Evolutionary conservation across 1,284 basidiomycete genomes (phyloP), one percentile per base, ranked within the genome.

Genomic region (Wallemia ichthyophaga): DNA sequence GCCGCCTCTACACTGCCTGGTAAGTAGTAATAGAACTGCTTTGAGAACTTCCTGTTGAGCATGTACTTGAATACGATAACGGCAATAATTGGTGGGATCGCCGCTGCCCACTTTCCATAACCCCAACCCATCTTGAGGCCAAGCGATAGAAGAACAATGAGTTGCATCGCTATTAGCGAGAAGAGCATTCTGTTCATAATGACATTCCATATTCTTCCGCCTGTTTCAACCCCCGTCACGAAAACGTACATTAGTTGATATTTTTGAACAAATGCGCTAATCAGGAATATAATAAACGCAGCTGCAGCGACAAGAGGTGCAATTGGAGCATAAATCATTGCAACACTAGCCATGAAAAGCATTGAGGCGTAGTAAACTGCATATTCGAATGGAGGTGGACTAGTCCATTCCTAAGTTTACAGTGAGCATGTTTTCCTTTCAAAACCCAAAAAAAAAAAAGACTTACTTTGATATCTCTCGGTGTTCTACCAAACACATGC

Each of bases 221-320:
- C 89, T 61, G 81, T 85, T 70, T 95, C 89, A 21, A 87, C 83
- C 64, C 80, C 80, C 1, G 87, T 81, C 58, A 86, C 73, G 67
- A 78, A 88, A 59, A 92, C 86, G 68, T 89, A 94, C 78, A 94
- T 87, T 57, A 92, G 74, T 72, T 92, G 86, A 65, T 85, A 91
- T 73, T 85, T 91, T 76, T 87, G 85, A 60, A 85, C 81, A 74
- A 78, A 27, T 24, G 62, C 62, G 55, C 62, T 64, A 62, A 73
- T 69, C 83, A 85, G 89, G 69, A 94, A 85, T 3, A 91, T 84
- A 37, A 82, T 67, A 1, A 64, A 73, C n/a, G 75, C 76, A 25
- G 73, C 71, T 7, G 71, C 66, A 13, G 69, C 68, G 3, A 95
- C 87, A 19, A 94, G 71, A 1, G 89, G 91, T 0, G 89, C 88